These are phyloP conservation scores for Zoysia japonica DNA, from an alignment of 176 grass and related monocot genomes.

Conservation along the genomic window DNA sequence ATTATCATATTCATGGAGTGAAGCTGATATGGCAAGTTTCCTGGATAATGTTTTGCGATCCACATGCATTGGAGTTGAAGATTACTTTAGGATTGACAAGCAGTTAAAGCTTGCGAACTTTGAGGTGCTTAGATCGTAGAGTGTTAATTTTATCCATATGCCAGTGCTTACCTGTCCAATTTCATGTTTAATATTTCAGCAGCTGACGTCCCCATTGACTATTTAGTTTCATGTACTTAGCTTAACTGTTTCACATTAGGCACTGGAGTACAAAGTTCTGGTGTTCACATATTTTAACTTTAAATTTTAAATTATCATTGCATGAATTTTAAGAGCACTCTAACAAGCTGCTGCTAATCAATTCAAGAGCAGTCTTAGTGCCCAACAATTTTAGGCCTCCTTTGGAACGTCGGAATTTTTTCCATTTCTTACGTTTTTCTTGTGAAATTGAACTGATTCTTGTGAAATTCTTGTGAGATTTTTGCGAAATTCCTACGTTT, in stretches of 20 bases:
- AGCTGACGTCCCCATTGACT: not conserved
- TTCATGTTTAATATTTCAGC: constrained; percentile 18
- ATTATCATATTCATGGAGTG: constrained; percentile 50
- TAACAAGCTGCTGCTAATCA: not conserved
- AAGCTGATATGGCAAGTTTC: constrained; percentile 52
- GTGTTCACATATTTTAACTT: constrained; percentile 12
- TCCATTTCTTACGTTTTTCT: no score
- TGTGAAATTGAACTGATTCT: no score
- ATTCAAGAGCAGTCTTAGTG: not conserved
- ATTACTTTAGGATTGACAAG: constrained; percentile 72
- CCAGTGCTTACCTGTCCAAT: constrained; percentile 27
- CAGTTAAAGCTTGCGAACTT: constrained; percentile 73
- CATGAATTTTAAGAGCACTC: constrained; percentile 10
- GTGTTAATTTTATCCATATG: constrained; percentile 22
- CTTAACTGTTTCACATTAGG: constrained; percentile 6
- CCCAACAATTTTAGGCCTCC: not conserved
- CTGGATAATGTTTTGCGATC: constrained; percentile 51
- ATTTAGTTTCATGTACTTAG: constrained; percentile 31
- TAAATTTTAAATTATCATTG: not conserved
- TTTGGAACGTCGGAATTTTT: no score
- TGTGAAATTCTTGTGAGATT: no score
- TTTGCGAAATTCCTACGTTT: no score
- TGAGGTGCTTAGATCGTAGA: constrained; percentile 46
- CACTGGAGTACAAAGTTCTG: not conserved
- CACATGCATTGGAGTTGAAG: constrained; percentile 70